phyloP scores from a whole-genome alignment of 192 early-diverging fungal genomes.

The Coemansia sp. region DNA sequence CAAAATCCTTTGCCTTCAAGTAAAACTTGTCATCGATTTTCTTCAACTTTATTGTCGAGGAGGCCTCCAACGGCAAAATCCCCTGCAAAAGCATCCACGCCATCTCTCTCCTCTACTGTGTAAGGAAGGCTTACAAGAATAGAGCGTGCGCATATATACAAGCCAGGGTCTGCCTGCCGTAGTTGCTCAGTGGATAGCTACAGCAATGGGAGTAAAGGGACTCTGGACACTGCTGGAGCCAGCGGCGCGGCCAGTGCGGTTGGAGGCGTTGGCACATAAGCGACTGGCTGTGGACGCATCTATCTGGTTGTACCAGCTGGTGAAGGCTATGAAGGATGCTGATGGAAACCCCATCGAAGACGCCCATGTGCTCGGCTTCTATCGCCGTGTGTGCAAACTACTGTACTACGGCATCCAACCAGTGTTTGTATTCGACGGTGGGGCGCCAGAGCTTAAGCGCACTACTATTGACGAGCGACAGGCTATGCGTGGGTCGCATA shows the following conservation, averaged over 20 bases:
- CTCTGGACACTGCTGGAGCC: slow-evolving; percentile 88
- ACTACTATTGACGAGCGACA: slow-evolving; percentile 48
- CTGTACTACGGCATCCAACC: slow-evolving; percentile 86
- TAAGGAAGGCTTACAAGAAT: too few relatives aligned
- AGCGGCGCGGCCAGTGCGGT: slow-evolving; percentile 67
- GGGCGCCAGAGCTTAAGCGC: slow-evolving; percentile 81
- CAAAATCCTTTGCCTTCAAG: too few relatives aligned
- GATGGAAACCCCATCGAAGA: slow-evolving; percentile 79
- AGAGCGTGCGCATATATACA: too few relatives aligned
- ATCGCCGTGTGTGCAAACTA: slow-evolving; percentile 90
- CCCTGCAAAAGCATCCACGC: too few relatives aligned
- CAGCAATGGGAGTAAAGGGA: slow-evolving; percentile 88
- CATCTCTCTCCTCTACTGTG: too few relatives aligned
- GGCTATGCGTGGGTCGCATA: slow-evolving; percentile 30
- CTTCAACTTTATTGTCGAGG: too few relatives aligned
- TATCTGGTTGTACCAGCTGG: slow-evolving; percentile 98
- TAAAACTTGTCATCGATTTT: too few relatives aligned
- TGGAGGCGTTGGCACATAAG: slow-evolving; percentile 78
- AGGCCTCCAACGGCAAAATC: too few relatives aligned
- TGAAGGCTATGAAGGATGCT: slow-evolving; percentile 89
- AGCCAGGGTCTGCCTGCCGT: too few relatives aligned
- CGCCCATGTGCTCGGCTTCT: slow-evolving; percentile 92
- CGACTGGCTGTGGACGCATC: slow-evolving; percentile 89
- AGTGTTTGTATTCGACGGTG: slow-evolving; percentile 98
- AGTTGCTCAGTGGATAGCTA: neutral